These are phyloP conservation scores for Triglochin maritima DNA, from an alignment of 106 monocot species.

Conservation along the genomic window DNA sequence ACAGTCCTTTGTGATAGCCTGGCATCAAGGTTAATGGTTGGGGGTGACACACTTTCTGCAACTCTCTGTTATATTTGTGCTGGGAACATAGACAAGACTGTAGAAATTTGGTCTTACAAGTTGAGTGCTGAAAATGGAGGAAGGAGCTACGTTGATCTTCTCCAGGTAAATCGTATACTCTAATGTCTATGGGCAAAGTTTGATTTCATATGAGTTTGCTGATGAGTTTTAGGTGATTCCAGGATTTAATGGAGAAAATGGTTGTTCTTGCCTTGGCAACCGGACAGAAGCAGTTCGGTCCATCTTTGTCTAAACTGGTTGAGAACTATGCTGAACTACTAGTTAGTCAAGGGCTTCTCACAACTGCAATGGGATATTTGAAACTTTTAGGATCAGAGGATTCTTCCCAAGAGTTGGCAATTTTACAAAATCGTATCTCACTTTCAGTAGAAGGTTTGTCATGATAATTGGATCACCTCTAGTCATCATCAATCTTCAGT, in stretches of 20 bases:
- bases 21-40: constrained; percentile 68
- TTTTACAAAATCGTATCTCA: constrained; percentile 64
- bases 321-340: constrained; percentile 93
- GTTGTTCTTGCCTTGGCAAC: constrained; percentile 75
- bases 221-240: constrained; percentile 5
- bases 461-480: background rate
- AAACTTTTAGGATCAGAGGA: constrained; percentile 70
- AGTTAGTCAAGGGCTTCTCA: constrained; percentile 96
- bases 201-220: background rate
- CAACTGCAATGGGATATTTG: constrained; percentile 84
- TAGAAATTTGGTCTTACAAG: constrained; percentile 87
- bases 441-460: constrained; percentile 40
- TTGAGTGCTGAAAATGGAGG: constrained; percentile 51
- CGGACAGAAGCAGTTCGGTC: constrained; percentile 62
- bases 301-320: constrained; percentile 80
- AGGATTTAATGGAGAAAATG: constrained; percentile 99
- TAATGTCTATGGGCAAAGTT: too few species aligned
- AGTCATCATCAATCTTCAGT: too few species aligned
- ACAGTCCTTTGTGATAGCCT: constrained; percentile 73
- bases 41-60: constrained; percentile 70
- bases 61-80: constrained; percentile 96
- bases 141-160: constrained; percentile 71
- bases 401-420: constrained; percentile 63
- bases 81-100: constrained; percentile 92
- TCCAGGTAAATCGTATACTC: constrained; percentile 48